Evolutionary conservation across 108 stramenopile genomes (phyloP).

Genomic region (Nitzschia sp.): DNA sequence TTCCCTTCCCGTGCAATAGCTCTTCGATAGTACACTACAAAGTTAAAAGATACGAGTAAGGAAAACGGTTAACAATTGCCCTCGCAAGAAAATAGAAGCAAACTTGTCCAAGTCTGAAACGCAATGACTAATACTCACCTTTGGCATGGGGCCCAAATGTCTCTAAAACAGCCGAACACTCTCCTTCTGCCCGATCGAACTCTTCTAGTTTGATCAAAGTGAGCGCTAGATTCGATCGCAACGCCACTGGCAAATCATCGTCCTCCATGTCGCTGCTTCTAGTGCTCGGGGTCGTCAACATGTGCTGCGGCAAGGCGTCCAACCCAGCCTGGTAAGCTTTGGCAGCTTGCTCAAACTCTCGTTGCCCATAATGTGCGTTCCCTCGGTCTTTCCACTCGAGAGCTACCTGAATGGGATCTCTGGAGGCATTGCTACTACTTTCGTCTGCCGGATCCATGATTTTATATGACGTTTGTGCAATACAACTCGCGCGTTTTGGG

Average conservation of each 20-base stretch:
- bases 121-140: conserved; percentile 30
- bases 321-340: conserved; percentile 35
- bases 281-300: not conserved
- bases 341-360: conserved; percentile 26
- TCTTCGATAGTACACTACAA: conserved; percentile 35
- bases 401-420: too few species aligned
- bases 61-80: too few species aligned
- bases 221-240: conserved; percentile 48
- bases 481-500: too few species aligned
- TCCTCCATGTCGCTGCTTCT: not conserved
- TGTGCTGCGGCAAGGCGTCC: not conserved
- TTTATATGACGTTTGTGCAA: too few species aligned
- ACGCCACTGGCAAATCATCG: conserved; percentile 16
- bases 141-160: conserved; percentile 24
- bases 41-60: not conserved
- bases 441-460: too few species aligned
- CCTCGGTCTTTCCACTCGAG: conserved; percentile 33
- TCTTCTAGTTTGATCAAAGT: conserved; percentile 32
- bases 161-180: conserved; percentile 28
- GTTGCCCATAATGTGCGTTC: conserved; percentile 18
- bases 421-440: too few species aligned
- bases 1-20: conserved; percentile 43
- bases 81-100: too few species aligned
- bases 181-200: conserved; percentile 34
- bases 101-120: too few species aligned